These are phyloP conservation scores for Diversispora epigaea DNA, from an alignment of 192 early-diverging fungal genomes.

Conservation along the genomic window DNA sequence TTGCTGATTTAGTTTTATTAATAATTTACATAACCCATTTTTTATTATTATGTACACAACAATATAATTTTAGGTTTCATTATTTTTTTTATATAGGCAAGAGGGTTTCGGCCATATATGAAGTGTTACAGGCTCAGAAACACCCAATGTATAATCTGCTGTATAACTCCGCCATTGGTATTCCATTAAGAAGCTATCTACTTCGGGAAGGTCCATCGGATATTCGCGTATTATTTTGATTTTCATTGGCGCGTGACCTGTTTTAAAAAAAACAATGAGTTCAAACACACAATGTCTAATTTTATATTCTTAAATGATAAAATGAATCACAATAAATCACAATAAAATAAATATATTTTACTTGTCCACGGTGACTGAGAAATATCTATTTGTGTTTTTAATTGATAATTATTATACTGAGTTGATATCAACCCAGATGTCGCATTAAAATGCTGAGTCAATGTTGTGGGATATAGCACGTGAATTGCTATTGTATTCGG, in stretches of 20 bases:
- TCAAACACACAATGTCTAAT: background rate
- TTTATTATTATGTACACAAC: too few species aligned
- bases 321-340: background rate
- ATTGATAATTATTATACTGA: conserved; percentile 2
- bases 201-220: conserved; percentile 6
- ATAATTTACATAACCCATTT: too few species aligned
- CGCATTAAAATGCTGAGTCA: conserved; percentile 19
- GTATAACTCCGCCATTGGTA: background rate
- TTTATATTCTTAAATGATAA: background rate
- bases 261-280: background rate
- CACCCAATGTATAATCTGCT: background rate
- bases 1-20: too few species aligned
- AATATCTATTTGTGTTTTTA: conserved; percentile 28
- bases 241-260: background rate
- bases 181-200: conserved; percentile 14
- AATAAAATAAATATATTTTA: background rate
- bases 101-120: conserved; percentile 16
- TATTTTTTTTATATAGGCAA: too few species aligned
- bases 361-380: conserved; percentile 30
- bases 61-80: too few species aligned
- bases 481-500: background rate
- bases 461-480: background rate
- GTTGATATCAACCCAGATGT: conserved; percentile 1
- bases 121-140: conserved; percentile 17
- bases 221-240: conserved; percentile 19